Evolutionary conservation across 2,329 filamentous ascomycete genomes (phyloP).

Genomic region (Sclerotinia glacialis): DNA sequence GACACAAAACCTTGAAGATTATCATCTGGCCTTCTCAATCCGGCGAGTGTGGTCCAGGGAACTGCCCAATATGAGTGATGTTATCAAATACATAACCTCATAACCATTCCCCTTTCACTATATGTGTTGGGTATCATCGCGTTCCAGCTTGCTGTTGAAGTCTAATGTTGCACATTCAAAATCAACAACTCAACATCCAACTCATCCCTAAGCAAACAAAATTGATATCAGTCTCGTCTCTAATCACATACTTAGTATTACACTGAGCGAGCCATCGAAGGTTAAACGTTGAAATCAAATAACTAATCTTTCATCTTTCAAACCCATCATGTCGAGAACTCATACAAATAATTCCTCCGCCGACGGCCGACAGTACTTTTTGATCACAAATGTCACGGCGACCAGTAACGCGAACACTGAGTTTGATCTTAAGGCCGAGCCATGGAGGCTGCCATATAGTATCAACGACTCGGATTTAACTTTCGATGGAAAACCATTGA

Average conservation of each 20-base stretch:
- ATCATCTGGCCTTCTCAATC: constrained; percentile 21
- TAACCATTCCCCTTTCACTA: not conserved
- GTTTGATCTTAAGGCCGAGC: constrained; percentile 28
- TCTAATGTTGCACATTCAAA: constrained; percentile 13
- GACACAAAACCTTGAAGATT: constrained; percentile 9
- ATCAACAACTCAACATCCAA: constrained; percentile 19
- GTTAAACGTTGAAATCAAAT: not conserved
- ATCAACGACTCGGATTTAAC: constrained; percentile 37
- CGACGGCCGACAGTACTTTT: constrained; percentile 25
- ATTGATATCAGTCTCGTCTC: not conserved
- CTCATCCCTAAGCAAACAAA: constrained; percentile 7
- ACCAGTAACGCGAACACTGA: constrained; percentile 18
- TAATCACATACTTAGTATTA: not conserved
- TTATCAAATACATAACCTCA: not conserved
- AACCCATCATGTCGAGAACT: constrained; percentile 15
- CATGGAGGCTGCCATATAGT: constrained; percentile 33
- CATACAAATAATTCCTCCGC: not conserved
- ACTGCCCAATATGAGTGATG: not conserved
- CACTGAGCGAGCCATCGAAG: not conserved
- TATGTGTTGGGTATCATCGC: constrained; percentile 14
- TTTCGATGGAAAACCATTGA: constrained; percentile 38
- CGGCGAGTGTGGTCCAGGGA: not conserved
- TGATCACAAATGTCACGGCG: constrained; percentile 25
- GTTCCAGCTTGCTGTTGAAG: constrained; percentile 12
- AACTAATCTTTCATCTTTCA: not conserved